Evolutionary conservation across 805 yeast genomes (phyloP).

Genomic region (Metschnikowia santaceciliae): DNA sequence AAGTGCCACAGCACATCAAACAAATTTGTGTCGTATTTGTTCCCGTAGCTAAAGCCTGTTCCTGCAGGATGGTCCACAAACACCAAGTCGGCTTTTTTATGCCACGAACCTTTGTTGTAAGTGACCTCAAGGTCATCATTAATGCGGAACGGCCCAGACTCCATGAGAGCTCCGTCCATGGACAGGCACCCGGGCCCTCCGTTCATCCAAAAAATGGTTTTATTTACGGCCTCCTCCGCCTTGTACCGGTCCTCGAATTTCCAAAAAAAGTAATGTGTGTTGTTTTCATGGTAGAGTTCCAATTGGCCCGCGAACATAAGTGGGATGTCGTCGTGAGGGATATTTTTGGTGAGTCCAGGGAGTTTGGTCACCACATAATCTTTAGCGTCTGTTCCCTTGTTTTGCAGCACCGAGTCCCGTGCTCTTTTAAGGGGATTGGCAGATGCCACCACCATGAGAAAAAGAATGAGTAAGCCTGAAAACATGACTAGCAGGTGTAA

Average conservation of each 20-base stretch:
- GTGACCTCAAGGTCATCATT: conserved; percentile 39
- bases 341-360: conserved; percentile 35
- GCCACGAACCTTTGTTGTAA: conserved; percentile 78
- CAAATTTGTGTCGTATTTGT: conserved; percentile 52
- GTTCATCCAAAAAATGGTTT: conserved; percentile 80
- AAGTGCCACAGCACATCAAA: conserved; percentile 59
- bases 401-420: conserved; percentile 4
- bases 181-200: conserved; percentile 99
- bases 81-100: conserved; percentile 68
- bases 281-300: conserved; percentile 48
- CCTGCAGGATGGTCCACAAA: conserved; percentile 95
- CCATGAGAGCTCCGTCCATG: conserved; percentile 95
- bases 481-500: too few species aligned
- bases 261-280: conserved; percentile 76
- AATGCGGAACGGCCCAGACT: conserved; percentile 82
- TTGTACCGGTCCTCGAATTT: conserved; percentile 43
- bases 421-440: conserved; percentile 17
- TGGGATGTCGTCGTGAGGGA: conserved; percentile 36
- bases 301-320: conserved; percentile 67
- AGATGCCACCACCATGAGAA: conserved; percentile 2
- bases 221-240: conserved; percentile 31
- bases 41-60: conserved; percentile 78
- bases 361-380: conserved; percentile 28
- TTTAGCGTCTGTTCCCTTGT: conserved; percentile 7
- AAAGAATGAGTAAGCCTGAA: background rate